Base-by-base conservation (phyloP, 2,329 filamentous ascomycete genomes). In the Pseudogymnoascus sp. region DNA sequence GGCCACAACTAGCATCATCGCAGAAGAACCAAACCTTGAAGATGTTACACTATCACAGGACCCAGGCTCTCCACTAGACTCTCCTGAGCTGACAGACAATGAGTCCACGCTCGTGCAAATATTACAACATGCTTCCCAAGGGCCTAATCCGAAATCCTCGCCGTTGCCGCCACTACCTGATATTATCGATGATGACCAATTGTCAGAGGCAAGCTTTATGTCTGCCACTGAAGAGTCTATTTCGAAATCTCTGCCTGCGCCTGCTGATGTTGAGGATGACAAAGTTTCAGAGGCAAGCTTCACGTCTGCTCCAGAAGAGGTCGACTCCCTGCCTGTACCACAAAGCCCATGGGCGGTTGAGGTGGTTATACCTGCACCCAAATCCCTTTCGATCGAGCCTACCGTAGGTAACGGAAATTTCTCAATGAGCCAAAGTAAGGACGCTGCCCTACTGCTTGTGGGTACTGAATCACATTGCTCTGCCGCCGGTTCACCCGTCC, bases 311-410 rank as follows among this genome's bases (percentile, higher is more conserved):
- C 29, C 31, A 37, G 40, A 34, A 7, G 10, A 29, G 14, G 36
- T n/a, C 60, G 31, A 18, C 59, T 40, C 42, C 65, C 31, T 62
- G 12, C 14, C 51, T 63, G 37, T 60, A 8, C 67, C 51, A 39
- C 72, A 73, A 68, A 73, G 71, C 61, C 73, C 71, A 11, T 73
- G 70, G 72, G 65, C 65, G 23, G 36, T 61, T 54, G 67, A 69
- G 12, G 26, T 51, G 57, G 37, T 60, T 57, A 42, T 63, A 7
- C 59, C 62, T 51, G 42, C 60, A 16, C 36, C 61, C 10, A 10
- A 36, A 36, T 12, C 29, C n/a, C 8, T 34, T 12, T 26, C 16
- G 8, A 31, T 11, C 10, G 51, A 36, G 29, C 29, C 29, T 36
- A 36, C 10, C 2, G 11, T 34, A 4, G n/a, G 10, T 4, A 2